Evolutionary conservation across 305 asterid species (phyloP), one percentile per base, ranked within the genome.

Genomic region (Ilex paraguariensis): DNA sequence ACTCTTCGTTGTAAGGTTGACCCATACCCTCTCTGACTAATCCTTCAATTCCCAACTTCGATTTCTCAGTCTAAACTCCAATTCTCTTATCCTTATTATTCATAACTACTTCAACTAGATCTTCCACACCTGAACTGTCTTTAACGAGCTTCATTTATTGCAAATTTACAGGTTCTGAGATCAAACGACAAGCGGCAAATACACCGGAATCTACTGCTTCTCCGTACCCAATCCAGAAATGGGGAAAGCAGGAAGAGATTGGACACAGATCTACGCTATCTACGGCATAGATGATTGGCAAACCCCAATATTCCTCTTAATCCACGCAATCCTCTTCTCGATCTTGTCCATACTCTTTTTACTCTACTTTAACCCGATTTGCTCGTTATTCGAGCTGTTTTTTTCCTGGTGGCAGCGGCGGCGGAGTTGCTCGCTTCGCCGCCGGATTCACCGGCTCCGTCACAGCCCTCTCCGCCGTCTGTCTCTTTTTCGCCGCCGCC

Each of bases 211-310:
- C 28, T 21, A 1, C 28, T 21, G 2, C 28, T 21, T 21, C 3
- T 36, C 6, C 42, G 9, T 0, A 36, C 9, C 9, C 7, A 36
- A 36, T 36, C 11, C 52, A 10, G 48, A 46, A 42, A 90, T 90
- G 97, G 96, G 96, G 2, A 87, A 85, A 76, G 49, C 87, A 1
- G 82, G 82, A 5, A 68, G 98, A 72, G 98, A 92, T 52, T 92
- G 98, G 98, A 63, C 87, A 56, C 97, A 89, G 95, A 92, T 92
- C 96, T 92, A 89, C 61, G 89, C 94, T 75, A 89, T 92, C 79
- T 92, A 92, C 73, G 98, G 98, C 33, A 67, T 92, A 0, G 95
- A 82, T 21, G 98, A 92, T 36, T 92, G 96, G 96, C 97, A 87
- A 12, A 89, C 97, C 3, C 96, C 96, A 9, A 10, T 81, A 0